Evolutionary conservation across 257 asterid species (phyloP).

Genomic region (Fraxinus cuspidata): DNA sequence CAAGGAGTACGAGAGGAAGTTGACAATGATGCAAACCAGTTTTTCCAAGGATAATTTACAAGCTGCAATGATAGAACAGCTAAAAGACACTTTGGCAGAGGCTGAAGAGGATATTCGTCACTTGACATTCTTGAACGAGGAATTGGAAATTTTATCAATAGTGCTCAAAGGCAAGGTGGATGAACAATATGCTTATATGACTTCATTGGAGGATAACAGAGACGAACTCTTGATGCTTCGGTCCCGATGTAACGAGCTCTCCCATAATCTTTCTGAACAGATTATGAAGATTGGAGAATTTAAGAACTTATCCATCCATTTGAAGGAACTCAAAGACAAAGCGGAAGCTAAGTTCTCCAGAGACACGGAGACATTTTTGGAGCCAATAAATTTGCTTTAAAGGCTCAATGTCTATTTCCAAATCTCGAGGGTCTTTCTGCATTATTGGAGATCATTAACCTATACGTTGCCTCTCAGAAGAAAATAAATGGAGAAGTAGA

Average conservation of each 20-base stretch:
- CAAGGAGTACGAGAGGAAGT: constrained; percentile 46
- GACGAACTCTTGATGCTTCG: constrained; percentile 49
- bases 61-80: constrained; percentile 43
- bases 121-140: constrained; percentile 55
- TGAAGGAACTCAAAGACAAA: constrained; percentile 84
- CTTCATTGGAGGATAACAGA: constrained; percentile 45
- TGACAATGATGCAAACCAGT: constrained; percentile 37
- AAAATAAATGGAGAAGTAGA: constrained; percentile 39
- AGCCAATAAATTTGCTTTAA: constrained; percentile 40
- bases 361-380: constrained; percentile 41
- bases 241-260: constrained; percentile 54
- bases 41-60: constrained; percentile 39
- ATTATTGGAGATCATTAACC: too few relatives aligned
- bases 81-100: constrained; percentile 37
- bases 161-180: constrained; percentile 55
- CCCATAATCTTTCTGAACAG: constrained; percentile 71
- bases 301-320: constrained; percentile 68
- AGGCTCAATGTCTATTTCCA: constrained; percentile 43
- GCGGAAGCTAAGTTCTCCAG: constrained; percentile 74
- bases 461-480: constrained; percentile 30
- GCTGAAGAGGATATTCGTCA: constrained; percentile 53
- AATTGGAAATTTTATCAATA: constrained; percentile 55
- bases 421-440: constrained; percentile 53
- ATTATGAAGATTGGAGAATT: constrained; percentile 71
- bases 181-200: constrained; percentile 43